Base-by-base conservation (phyloP, 2,329 filamentous ascomycete species). In the Trichothecium roseum region DNA sequence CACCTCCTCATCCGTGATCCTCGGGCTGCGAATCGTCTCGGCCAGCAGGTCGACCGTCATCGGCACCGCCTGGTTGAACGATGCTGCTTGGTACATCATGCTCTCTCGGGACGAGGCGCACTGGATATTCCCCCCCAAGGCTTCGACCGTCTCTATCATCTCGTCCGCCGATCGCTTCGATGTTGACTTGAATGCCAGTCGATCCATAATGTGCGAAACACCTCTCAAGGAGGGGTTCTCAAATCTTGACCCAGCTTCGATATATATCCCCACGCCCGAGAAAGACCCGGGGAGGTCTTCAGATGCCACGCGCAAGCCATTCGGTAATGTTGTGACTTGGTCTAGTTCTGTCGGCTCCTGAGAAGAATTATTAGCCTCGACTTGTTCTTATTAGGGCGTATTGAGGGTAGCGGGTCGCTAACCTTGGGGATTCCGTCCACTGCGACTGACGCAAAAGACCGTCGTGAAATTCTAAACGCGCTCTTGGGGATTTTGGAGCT, bases 21-120 rank as follows among this genome's bases (percentile, higher is more conserved):
- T 59, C 5, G 91, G 86, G 45, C 93, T 75, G 39, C 86, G 81
- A 42, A 98, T 93, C 22, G 91, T 96, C 58, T 98, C 91, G 40
- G 91, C 89, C 28, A 98, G 74, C 14, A 98, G 63, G 20, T 72
- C 85, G 17, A 94, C 75, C 10, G 89, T 86, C 8, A 77, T 77
- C 6, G 84, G 80, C 8, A 98, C 87, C 14, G 86, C 81, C 18
- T 81, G 81, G 66, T 98, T 98, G 74, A 98, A 98, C 20, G 88
- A 95, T 18, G 91, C 91, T 2, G 87, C 85, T 60, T 98, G 91
- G 66, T 98, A 98, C 91, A 98, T 98, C 63, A 98, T 75, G 38
- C 86, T 86, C 62, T 98, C 91, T 45, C 91, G 74, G 2, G 87
- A 94, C 2, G 88, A 95, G 9, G 89, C 88, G 62, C 91, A 98